These are phyloP conservation scores for Coniosporium tulheliwenetii DNA, from an alignment of 2,329 filamentous ascomycete species.

Conservation along the genomic window DNA sequence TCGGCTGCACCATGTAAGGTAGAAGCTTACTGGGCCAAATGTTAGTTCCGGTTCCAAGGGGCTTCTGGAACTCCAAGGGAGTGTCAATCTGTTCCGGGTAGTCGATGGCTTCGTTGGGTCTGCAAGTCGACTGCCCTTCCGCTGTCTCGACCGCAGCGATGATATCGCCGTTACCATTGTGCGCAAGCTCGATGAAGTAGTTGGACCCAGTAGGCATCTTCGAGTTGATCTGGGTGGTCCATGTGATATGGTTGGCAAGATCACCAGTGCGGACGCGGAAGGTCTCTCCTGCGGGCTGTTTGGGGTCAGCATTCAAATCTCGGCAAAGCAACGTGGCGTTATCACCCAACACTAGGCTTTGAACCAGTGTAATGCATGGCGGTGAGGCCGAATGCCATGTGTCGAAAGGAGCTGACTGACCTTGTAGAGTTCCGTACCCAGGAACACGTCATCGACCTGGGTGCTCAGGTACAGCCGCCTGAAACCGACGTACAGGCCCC, in stretches of 20 bases:
- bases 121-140: slow-evolving; percentile 8
- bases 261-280: slow-evolving; percentile 36
- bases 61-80: slow-evolving; percentile 30
- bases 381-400: too few relatives aligned
- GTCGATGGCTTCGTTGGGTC: slow-evolving; percentile 18
- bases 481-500: slow-evolving; percentile 41
- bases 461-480: slow-evolving; percentile 38
- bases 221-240: slow-evolving; percentile 24
- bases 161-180: slow-evolving; percentile 40
- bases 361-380: too few relatives aligned
- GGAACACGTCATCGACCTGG: slow-evolving; percentile 48
- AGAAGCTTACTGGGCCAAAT: slow-evolving; percentile 24
- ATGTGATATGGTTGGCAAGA: slow-evolving; percentile 29
- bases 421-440: slow-evolving; percentile 25
- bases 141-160: slow-evolving; percentile 14
- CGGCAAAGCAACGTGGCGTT: not conserved
- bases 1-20: too few relatives aligned
- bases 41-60: slow-evolving; percentile 19
- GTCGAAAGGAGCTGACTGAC: not conserved
- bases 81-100: slow-evolving; percentile 23
- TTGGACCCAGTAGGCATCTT: slow-evolving; percentile 35
- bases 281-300: slow-evolving; percentile 24
- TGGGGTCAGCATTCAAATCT: not conserved
- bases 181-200: slow-evolving; percentile 38
- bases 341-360: too few relatives aligned